Evolutionary conservation across 306 rosid species (phyloP).

Genomic region (Abrus precatorius): DNA sequence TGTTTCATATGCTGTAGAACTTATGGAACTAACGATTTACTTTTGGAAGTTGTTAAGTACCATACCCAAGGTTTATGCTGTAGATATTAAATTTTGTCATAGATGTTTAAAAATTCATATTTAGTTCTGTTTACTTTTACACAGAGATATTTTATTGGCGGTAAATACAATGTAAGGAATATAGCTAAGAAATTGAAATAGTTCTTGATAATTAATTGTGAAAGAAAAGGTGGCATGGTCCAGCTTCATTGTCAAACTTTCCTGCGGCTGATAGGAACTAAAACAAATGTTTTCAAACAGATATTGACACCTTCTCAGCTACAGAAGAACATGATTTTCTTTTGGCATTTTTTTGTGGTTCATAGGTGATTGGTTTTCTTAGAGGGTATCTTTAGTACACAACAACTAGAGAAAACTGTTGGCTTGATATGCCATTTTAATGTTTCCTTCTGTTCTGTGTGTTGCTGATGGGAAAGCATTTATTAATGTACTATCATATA

Average conservation of each 20-base stretch:
- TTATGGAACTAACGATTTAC: background rate
- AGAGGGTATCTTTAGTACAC: background rate
- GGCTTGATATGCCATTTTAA: background rate
- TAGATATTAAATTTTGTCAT: too few species aligned
- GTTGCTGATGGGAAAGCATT: background rate
- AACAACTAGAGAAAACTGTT: background rate
- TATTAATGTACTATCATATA: background rate
- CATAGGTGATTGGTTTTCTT: background rate
- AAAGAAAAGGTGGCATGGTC: too few species aligned
- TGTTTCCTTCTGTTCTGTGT: background rate
- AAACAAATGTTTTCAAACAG: constrained; percentile 11
- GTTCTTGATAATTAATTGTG: background rate
- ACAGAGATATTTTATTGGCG: too few species aligned
- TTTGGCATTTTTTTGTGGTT: background rate
- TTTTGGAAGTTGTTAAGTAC: background rate
- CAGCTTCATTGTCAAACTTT: background rate
- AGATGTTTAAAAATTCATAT: too few species aligned
- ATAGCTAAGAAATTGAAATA: background rate
- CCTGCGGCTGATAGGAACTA: background rate
- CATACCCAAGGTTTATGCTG: background rate
- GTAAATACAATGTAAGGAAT: background rate
- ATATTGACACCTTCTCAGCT: background rate
- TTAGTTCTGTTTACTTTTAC: too few species aligned
- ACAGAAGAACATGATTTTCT: background rate
- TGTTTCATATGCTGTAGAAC: constrained; percentile 14